Conservation (phyloP, 441 rosid genomes). For the Erodium chrysanthum region DNA sequence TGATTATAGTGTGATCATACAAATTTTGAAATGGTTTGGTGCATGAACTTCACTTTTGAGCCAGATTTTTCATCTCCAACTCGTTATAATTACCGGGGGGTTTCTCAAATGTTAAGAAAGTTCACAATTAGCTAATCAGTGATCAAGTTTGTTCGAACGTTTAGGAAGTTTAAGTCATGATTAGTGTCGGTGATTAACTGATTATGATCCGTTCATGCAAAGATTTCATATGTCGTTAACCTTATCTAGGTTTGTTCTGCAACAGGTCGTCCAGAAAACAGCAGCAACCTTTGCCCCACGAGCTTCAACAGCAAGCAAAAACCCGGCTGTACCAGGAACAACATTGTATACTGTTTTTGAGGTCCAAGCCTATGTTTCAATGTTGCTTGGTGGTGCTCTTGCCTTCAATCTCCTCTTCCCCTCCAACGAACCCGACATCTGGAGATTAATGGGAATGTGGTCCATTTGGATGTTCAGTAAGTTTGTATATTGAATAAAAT, state of each 20-base stretch:
- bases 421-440: slow-evolving; percentile 74
- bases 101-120: too few species aligned
- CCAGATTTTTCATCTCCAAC: too few species aligned
- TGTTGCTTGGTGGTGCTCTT: slow-evolving; percentile 73
- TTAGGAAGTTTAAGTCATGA: background rate
- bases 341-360: slow-evolving; percentile 76
- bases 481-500: slow-evolving; percentile 18
- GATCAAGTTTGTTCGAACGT: background rate
- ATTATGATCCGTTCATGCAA: background rate
- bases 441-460: slow-evolving; percentile 99
- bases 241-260: slow-evolving; percentile 11
- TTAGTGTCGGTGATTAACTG: background rate
- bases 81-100: too few species aligned
- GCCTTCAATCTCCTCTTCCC: slow-evolving; percentile 84
- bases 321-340: slow-evolving; percentile 87
- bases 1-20: too few species aligned
- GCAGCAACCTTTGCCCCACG: slow-evolving; percentile 95
- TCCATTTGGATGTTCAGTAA: slow-evolving; percentile 98
- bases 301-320: slow-evolving; percentile 77
- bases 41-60: too few species aligned
- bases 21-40: too few species aligned
- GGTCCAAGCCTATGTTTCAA: slow-evolving; percentile 70
- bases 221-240: background rate
- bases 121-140: background rate
- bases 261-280: slow-evolving; percentile 86